These are phyloP conservation scores for Pseudopithomyces maydicus DNA, from an alignment of 2,329 filamentous ascomycete species.

Conservation along the genomic window DNA sequence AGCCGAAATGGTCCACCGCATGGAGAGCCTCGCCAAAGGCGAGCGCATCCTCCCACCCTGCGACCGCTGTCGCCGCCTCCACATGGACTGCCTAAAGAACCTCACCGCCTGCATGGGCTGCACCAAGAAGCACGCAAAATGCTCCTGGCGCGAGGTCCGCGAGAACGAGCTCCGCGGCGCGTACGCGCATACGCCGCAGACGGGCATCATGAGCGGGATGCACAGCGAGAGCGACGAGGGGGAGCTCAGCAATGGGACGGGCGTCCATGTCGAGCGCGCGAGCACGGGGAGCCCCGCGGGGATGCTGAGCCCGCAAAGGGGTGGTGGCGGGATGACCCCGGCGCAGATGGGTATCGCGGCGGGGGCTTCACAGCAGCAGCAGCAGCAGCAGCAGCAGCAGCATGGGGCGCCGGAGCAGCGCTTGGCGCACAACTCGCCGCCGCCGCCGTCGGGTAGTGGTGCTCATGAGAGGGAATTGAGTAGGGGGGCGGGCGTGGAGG, in stretches of 20 bases:
- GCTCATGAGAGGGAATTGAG: too few species aligned
- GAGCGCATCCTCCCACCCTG: slow-evolving; percentile 81
- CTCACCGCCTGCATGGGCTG: slow-evolving; percentile 85
- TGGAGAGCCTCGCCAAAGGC: slow-evolving; percentile 76
- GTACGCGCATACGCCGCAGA: slow-evolving; percentile 26
- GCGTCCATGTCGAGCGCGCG: slow-evolving; percentile 28
- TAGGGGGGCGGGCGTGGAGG: slow-evolving; percentile 28
- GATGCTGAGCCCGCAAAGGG: slow-evolving; percentile 32
- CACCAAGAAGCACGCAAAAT: slow-evolving; percentile 89
- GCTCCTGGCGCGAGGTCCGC: slow-evolving; percentile 81
- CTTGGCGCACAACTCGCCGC: slow-evolving; percentile 26
- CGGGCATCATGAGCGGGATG: slow-evolving; percentile 28
- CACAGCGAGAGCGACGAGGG: slow-evolving; percentile 40
- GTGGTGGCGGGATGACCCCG: slow-evolving; percentile 27
- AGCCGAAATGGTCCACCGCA: slow-evolving; percentile 71
- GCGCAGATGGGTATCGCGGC: slow-evolving; percentile 15
- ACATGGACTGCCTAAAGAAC: slow-evolving; percentile 84
- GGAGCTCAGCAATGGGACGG: slow-evolving; percentile 1
- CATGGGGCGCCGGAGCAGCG: slow-evolving; percentile 19
- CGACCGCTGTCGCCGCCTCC: slow-evolving; percentile 78
- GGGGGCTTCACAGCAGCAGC: slow-evolving; percentile 2
- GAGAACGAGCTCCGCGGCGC: slow-evolving; percentile 65
- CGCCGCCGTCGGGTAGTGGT: too few species aligned
- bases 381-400: background rate
- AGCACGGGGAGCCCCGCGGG: slow-evolving; percentile 36